Base-by-base conservation (phyloP, 1,284 basidiomycete genomes). In the Peniophora sp. region DNA sequence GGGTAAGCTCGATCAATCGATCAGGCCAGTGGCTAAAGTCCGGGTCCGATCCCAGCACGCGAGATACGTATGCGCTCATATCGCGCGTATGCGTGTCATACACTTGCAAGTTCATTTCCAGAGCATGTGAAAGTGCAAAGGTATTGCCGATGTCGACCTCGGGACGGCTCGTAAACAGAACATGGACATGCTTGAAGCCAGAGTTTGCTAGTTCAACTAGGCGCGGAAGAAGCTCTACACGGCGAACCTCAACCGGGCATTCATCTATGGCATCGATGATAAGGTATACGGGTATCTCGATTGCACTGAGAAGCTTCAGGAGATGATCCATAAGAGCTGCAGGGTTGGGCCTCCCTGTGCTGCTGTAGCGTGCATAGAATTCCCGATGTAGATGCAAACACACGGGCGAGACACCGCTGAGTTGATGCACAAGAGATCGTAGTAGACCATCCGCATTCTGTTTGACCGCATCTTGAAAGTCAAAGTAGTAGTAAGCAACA, bases 201-300 rank as follows among this genome's bases (percentile, higher is more conserved):
- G 52, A 12, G 2, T 50, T 47, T 3, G 52, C 24, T 12, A 47
- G 22, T 9, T 47, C 52, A 3, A 12, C 18, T 3, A 41, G 50
- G 17, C 42, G 5, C 5, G 27, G 27, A 32, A 32, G 27, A 12
- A 32, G 6, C 27, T 32, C 27, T 5, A 12, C 12, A 12, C 27
- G 27, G 27, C 37, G 37, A n/a, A n/a, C 15, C 6, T n/a, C n/a
- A 8, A 8, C 8, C 15, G 37, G 52, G 48, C 47, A 48, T 48
- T 53, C 52, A 15, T 53, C 52, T 5, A 52, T 22, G 3, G 47
- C 52, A 47, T 53, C 52, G 34, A 53, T 18, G 18, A 53, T 35
- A 12, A 53, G 45, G 11, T 44, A 53, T 42, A 32, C 27, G 8
- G 24, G 15, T 22, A 12, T 52, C 17, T 12, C 52, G 41, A 47